A percentile compares a stretch with the other conserved stretches of the same genome.
Conservation (phyloP, 2,329 filamentous ascomycete species). For the Talaromyces sp. region DNA sequence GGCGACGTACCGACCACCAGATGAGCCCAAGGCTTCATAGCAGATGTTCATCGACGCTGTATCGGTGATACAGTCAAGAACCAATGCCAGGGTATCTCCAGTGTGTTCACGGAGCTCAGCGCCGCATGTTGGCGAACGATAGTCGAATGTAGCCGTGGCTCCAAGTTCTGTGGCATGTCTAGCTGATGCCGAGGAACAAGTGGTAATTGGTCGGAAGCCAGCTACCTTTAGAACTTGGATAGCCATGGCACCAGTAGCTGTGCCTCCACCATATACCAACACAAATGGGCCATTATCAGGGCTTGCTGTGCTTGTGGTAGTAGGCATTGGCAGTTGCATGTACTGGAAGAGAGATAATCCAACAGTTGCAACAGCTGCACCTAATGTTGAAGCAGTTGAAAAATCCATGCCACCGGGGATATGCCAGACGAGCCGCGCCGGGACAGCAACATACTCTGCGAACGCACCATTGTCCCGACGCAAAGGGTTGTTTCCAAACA, state of each 20-base stretch:
- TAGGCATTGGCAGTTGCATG: not conserved
- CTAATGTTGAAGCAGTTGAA: conserved; percentile 25
- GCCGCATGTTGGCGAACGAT: conserved; percentile 30
- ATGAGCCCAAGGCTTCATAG: conserved; percentile 33
- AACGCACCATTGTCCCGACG: conserved; percentile 28
- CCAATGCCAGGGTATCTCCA: conserved; percentile 30
- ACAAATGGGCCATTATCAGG: not conserved
- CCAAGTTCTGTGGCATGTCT: conserved; percentile 36
- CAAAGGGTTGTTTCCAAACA: conserved; percentile 24
- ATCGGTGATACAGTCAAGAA: conserved; percentile 41
- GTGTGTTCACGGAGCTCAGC: conserved; percentile 37
- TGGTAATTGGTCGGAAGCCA: not conserved
- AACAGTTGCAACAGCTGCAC: conserved; percentile 18
- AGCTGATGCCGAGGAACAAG: not conserved
- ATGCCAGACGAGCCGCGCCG: conserved; percentile 23
- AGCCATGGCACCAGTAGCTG: not conserved
- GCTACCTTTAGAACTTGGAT: conserved; percentile 18
- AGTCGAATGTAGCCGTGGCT: conserved; percentile 44
- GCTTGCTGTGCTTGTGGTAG: not conserved
- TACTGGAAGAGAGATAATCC: not conserved
- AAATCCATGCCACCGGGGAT: conserved; percentile 26
- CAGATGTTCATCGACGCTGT: conserved; percentile 30
- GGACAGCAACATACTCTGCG: conserved; percentile 27
- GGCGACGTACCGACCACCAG: conserved; percentile 24
- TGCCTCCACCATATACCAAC: conserved; percentile 2